These are phyloP conservation scores for Phytopythium sindhum DNA, from an alignment of 352 stramenopile genomes.

Conservation along the genomic window DNA sequence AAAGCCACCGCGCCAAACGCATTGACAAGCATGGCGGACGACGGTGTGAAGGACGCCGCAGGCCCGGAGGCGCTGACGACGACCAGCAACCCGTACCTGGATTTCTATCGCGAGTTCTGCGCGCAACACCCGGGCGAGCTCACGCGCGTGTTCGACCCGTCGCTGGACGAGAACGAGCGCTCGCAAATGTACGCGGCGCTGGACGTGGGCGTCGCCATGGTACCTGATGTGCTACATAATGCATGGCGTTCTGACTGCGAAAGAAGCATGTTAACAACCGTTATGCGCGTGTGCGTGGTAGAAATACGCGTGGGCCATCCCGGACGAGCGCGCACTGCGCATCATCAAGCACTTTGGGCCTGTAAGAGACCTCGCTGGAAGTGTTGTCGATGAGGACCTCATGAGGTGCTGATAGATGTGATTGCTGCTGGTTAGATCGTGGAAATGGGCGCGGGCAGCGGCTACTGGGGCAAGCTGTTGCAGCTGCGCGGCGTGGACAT, in stretches of 20 bases:
- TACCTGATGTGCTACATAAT: conserved; percentile 7
- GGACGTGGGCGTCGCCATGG: conserved; percentile 79
- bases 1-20: no score
- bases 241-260: no score
- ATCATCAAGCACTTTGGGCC: conserved; percentile 91
- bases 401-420: background rate
- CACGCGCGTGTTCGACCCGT: conserved; percentile 66
- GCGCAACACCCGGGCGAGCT: conserved; percentile 54
- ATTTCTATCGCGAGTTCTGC: conserved; percentile 73
- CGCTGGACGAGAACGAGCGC: conserved; percentile 62
- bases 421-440: conserved; percentile 58
- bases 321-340: conserved; percentile 78
- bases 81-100: conserved; percentile 79
- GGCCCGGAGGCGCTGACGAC: conserved; percentile 41
- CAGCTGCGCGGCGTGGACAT: conserved; percentile 79
- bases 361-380: conserved; percentile 19
- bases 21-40: background rate
- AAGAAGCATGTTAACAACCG: background rate
- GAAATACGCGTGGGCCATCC: conserved; percentile 92
- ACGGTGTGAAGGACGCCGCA: background rate
- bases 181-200: conserved; percentile 66
- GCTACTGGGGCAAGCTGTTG: conserved; percentile 84
- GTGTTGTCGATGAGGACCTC: background rate
- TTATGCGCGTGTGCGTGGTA: conserved; percentile 20
- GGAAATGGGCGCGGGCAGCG: conserved; percentile 89